Percentiles rank a stretch among this genome's conserved stretches.
Conservation (phyloP, 139 green algal genomes). For the Coelastrella sp. region DNA sequence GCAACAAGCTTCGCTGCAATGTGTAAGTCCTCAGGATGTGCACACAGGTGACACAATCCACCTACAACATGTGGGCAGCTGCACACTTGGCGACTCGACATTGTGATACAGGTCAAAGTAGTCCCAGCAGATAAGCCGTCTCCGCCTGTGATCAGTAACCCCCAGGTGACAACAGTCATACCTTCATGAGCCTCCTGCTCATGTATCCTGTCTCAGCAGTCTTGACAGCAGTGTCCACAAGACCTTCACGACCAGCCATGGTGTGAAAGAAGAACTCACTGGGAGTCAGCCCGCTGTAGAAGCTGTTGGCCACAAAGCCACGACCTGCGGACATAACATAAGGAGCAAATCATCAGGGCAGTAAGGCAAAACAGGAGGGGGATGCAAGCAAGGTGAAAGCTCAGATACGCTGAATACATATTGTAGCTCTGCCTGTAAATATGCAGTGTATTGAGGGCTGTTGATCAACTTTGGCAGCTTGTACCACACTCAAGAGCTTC, state of each 20-base stretch:
- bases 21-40: too few relatives aligned
- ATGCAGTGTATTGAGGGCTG: too few relatives aligned
- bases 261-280: slow-evolving; percentile 99
- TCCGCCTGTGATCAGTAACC: not conserved
- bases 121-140: not conserved
- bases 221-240: slow-evolving; percentile 99
- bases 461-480: too few relatives aligned
- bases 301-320: slow-evolving; percentile 97
- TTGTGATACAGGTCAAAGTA: too few relatives aligned
- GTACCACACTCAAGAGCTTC: too few relatives aligned
- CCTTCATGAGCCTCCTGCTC: slow-evolving; percentile 97
- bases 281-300: slow-evolving; percentile 93
- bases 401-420: too few relatives aligned
- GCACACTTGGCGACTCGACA: too few relatives aligned
- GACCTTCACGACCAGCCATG: slow-evolving; percentile 94
- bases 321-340: slow-evolving; percentile 68
- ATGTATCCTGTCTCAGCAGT: slow-evolving; percentile 99
- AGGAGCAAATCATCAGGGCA: not conserved
- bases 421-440: too few relatives aligned
- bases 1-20: too few relatives aligned
- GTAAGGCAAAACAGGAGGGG: not conserved
- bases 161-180: not conserved
- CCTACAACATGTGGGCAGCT: too few relatives aligned
- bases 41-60: too few relatives aligned
- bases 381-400: too few relatives aligned